A percentile compares a stretch with the other conserved stretches of the same genome.
These are phyloP conservation scores for Arabidopsis lyrata DNA, from an alignment of 441 rosid species.

Conservation along the genomic window DNA sequence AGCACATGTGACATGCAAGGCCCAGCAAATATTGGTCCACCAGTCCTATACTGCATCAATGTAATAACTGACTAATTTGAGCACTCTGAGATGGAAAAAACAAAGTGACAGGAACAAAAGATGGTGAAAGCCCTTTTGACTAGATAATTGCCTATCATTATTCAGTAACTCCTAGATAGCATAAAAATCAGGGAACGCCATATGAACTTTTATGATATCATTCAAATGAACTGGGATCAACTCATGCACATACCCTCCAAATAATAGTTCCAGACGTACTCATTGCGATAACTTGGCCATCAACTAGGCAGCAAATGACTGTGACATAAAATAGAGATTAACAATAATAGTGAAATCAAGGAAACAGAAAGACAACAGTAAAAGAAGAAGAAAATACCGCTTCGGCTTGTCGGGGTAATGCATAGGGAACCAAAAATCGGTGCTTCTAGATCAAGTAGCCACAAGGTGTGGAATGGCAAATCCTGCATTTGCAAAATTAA, in stretches of 20 bases:
- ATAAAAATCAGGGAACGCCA: neutral
- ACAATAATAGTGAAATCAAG: slow-evolving; percentile 10
- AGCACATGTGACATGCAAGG: slow-evolving; percentile 68
- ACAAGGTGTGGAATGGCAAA: slow-evolving; percentile 65
- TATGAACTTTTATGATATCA: slow-evolving; percentile 16
- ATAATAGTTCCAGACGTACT: slow-evolving; percentile 64
- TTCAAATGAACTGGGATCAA: slow-evolving; percentile 32
- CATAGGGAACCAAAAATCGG: slow-evolving; percentile 87
- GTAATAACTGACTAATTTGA: slow-evolving; percentile 23
- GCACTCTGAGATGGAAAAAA: slow-evolving; percentile 24
- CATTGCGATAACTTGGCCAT: slow-evolving; percentile 77
- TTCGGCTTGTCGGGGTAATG: slow-evolving; percentile 56
- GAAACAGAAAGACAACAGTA: slow-evolving; percentile 1
- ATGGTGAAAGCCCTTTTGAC: slow-evolving; percentile 29
- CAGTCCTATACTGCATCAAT: slow-evolving; percentile 63
- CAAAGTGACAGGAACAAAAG: slow-evolving; percentile 35
- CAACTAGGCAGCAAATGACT: slow-evolving; percentile 96
- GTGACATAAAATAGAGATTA: slow-evolving; percentile 37
- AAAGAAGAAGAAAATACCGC: slow-evolving; percentile 48
- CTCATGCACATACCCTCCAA: slow-evolving; percentile 74
- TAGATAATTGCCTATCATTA: neutral
- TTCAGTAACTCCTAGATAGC: slow-evolving; percentile 2
- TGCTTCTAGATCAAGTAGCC: slow-evolving; percentile 75
- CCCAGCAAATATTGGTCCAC: slow-evolving; percentile 95
- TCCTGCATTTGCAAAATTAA: slow-evolving; percentile 57